Conservation (phyloP, 306 rosid genomes). For the Acmispon strigosus region DNA sequence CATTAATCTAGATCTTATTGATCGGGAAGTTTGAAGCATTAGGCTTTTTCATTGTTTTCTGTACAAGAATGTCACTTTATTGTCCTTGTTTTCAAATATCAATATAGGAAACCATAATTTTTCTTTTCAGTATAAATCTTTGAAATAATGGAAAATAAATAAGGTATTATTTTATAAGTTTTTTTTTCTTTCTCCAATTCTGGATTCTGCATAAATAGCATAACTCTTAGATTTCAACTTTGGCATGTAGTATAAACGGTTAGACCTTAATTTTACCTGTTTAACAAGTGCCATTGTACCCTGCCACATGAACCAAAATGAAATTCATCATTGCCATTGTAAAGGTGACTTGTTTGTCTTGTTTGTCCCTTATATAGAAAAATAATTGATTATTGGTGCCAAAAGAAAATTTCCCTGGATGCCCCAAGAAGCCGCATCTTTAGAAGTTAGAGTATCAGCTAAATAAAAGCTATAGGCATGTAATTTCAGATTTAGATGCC, state of each 20-base stretch:
- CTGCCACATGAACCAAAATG: neutral
- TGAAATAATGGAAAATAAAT: too few species aligned
- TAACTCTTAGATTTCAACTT: neutral
- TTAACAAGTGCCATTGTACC: neutral
- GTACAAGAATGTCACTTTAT: too few species aligned
- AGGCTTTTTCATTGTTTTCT: too few species aligned
- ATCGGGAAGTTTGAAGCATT: slow-evolving; percentile 1
- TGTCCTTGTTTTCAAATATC: too few species aligned
- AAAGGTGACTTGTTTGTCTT: neutral
- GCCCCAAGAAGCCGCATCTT: neutral
- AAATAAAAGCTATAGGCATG: neutral
- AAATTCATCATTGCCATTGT: neutral
- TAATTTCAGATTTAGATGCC: neutral
- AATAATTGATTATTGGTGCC: neutral
- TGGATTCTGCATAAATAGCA: neutral
- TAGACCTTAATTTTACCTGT: neutral
- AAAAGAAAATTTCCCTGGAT: neutral
- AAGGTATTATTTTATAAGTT: too few species aligned
- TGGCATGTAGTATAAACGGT: too few species aligned
- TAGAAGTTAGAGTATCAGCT: neutral
- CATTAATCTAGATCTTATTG: slow-evolving; percentile 11
- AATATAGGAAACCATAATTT: too few species aligned
- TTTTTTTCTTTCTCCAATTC: too few species aligned
- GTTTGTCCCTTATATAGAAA: neutral
- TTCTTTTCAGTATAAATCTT: too few species aligned